Evolutionary conservation across 2,329 filamentous ascomycete genomes (phyloP).

Genomic region (Fusarium beomiforme): DNA sequence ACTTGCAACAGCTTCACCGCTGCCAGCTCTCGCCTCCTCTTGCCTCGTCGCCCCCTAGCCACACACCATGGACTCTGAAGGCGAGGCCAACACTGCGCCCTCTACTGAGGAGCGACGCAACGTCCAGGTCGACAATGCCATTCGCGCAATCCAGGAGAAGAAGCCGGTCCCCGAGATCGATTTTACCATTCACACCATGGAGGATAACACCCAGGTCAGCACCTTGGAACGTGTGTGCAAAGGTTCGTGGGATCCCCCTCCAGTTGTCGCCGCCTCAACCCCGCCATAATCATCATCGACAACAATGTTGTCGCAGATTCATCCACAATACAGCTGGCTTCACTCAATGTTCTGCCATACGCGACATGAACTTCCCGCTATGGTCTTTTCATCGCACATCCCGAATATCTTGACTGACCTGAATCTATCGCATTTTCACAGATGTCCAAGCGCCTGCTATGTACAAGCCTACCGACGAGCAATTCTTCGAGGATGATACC

Average conservation of each 20-base stretch:
- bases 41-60: conserved; percentile 29
- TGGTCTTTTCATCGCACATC: background rate
- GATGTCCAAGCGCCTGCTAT: conserved; percentile 98
- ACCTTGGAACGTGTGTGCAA: conserved; percentile 97
- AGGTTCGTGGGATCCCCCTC: conserved; percentile 69
- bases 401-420: conserved; percentile 31
- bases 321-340: conserved; percentile 1
- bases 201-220: conserved; percentile 94
- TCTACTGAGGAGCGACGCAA: conserved; percentile 59
- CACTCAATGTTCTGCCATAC: background rate
- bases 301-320: conserved; percentile 24
- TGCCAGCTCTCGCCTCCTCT: conserved; percentile 35
- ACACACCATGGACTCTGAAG: conserved; percentile 57
- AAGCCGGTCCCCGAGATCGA: conserved; percentile 97
- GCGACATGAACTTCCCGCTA: background rate
- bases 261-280: conserved; percentile 29
- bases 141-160: conserved; percentile 93
- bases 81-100: conserved; percentile 47
- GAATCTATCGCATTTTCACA: conserved; percentile 51
- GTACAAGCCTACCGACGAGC: conserved; percentile 89
- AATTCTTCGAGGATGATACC: conserved; percentile 91
- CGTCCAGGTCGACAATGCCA: conserved; percentile 84
- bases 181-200: conserved; percentile 98
- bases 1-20: conserved; percentile 40
- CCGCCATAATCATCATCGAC: conserved; percentile 34